Percentiles rank a stretch among this genome's conserved stretches.
These are phyloP conservation scores for Solanum neorickii DNA, from an alignment of 257 asterid species.

Conservation along the genomic window DNA sequence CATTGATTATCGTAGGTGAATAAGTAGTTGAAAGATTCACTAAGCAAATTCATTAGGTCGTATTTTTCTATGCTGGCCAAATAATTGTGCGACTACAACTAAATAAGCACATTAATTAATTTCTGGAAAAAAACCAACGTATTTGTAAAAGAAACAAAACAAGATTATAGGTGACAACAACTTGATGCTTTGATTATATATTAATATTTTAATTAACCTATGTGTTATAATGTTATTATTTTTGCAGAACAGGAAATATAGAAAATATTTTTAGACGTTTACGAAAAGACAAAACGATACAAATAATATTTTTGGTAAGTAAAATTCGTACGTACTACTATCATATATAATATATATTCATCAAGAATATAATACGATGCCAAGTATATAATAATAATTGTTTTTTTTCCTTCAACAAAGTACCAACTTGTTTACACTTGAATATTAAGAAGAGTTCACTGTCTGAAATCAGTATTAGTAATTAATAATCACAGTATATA, in stretches of 20 bases:
- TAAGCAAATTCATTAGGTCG: not conserved
- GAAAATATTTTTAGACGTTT: not conserved
- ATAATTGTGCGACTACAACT: not conserved
- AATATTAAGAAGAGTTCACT: not conserved
- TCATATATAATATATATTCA: not conserved
- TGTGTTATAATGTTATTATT: not conserved
- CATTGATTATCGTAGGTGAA: not conserved
- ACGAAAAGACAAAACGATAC: not conserved
- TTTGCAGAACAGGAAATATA: not conserved
- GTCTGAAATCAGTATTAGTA: not conserved
- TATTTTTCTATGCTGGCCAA: not conserved
- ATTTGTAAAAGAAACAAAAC: not conserved
- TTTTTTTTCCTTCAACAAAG: not conserved
- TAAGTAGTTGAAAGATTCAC: not conserved
- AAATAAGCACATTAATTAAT: not conserved
- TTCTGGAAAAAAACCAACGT: not conserved
- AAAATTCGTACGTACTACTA: not conserved
- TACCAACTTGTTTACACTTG: not conserved
- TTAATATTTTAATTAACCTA: not conserved
- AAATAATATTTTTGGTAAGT: not conserved
- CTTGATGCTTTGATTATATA: not conserved
- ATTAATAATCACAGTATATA: no score
- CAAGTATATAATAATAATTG: not conserved
- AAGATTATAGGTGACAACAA: not conserved
- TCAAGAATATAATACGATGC: not conserved